Percentiles rank a stretch among this genome's conserved stretches.
Conservation (phyloP, 805 yeast genomes). For the Hanseniaspora nectarophila region DNA sequence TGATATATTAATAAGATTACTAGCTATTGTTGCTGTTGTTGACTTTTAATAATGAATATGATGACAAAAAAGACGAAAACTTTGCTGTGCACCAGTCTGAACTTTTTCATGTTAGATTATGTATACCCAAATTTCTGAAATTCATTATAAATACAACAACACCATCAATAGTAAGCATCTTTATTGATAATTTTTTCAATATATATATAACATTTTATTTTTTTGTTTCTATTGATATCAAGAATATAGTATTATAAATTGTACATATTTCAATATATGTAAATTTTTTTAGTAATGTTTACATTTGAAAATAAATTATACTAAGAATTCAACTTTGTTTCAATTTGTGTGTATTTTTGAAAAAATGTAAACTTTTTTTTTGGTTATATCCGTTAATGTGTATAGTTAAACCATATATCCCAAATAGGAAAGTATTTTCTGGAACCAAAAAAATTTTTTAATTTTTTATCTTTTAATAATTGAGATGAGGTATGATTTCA, state of each 20-base stretch:
- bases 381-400: too few species aligned
- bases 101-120: slow-evolving; percentile 14
- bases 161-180: background rate
- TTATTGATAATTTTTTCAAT: background rate
- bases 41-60: slow-evolving; percentile 11
- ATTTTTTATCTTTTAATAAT: background rate
- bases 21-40: slow-evolving; percentile 3
- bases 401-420: too few species aligned
- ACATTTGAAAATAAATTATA: too few species aligned
- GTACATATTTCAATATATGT: too few species aligned
- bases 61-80: slow-evolving; percentile 15
- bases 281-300: too few species aligned
- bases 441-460: background rate
- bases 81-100: slow-evolving; percentile 16
- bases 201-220: background rate
- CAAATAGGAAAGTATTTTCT: background rate
- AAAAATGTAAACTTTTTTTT: too few species aligned
- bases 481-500: background rate
- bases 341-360: background rate
- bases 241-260: too few species aligned
- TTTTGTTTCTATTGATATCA: too few species aligned
- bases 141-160: slow-evolving; percentile 5
- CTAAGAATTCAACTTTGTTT: too few species aligned
- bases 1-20: background rate
- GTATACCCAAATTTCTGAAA: slow-evolving; percentile 16